Evolutionary conservation across 108 stramenopile genomes (phyloP), one percentile per base, ranked within the genome.

Genomic region (Fragilaria crotonensis): DNA sequence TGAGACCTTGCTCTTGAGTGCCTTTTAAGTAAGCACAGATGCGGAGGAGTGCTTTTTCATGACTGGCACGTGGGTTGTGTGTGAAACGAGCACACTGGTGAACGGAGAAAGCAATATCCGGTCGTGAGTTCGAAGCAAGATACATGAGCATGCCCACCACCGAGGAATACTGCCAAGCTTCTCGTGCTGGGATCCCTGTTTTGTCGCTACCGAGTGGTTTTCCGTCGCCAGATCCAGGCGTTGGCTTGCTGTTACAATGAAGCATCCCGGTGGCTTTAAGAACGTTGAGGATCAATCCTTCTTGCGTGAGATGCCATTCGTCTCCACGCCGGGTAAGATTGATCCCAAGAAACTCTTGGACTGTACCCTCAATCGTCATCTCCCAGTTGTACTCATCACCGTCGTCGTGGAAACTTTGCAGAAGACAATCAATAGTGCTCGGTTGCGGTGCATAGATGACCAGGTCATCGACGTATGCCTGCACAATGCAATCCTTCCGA

Each of bases 31-130:
- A 80, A 17, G 71, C 22, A 18, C 70, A 79, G 51, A 80, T 64
- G 22, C 67, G 33, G 20, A 48, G 52, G 4, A 80, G 28, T 0
- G 76, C 76, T 47, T 66, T 30, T 22, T 68, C 74, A 45, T 84
- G 83, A 0, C 17, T 18, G 22, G 44, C 25, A 50, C 59, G 71
- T 33, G 83, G 74, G 51, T 53, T 18, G 46, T 51, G 25, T 0
- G 47, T 49, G 49, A 78, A 84, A 45, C 73, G 52, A 0, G 79
- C 79, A n/a, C 62, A 63, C 51, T 76, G 71, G 23, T 75, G 62
- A 0, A 54, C 36, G 0, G 56, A 60, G 23, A 76, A 64, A 0
- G 67, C 30, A 29, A 76, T 69, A 4, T 78, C 72, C 0, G 72
- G 72, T 2, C 67, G 30, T 1, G 68, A 36, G 4, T 64, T 33